Base-by-base conservation (phyloP, 2,329 filamentous ascomycete species). In the Aspergillus sp. region DNA sequence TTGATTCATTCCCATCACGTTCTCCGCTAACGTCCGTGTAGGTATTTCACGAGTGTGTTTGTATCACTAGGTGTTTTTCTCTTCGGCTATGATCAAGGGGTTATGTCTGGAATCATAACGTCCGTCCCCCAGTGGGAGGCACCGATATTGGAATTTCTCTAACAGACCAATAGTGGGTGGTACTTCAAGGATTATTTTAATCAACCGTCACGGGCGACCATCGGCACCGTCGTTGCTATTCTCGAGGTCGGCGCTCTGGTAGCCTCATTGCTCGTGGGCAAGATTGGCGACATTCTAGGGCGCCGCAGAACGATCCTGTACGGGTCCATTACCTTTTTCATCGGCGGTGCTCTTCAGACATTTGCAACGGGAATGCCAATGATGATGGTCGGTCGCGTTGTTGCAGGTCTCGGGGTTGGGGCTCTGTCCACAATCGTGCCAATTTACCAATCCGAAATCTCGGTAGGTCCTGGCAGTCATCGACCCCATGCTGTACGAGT, bases 191-290 rank as follows among this genome's bases (percentile, higher is more conserved):
- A 88, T 56, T 94, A 94, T 60, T 96, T 98, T 63, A 71, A 88
- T 51, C 78, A 96, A 49, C 91, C 91, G 13, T 81, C 84, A 15
- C 75, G 76, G 48, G 85, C 86, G 29, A 78, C 94, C 57, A 80
- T 98, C 37, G 91, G 89, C 38, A 96, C 88, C 16, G 96, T 96
- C 81, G 91, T 98, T 36, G 89, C 91, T 45, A 96, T 98, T 49
- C 74, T 98, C 37, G 89, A 95, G 64, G 69, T 96, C 33, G 91
- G 91, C 38, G 91, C 91, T 24, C 82, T 98, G 41, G 81, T 93
- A 49, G 82, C 89, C 13, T 96, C 89, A 1, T 64, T 98, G 8
- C 60, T 80, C 17, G 86, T 96, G 22, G 91, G 91, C 30, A 79
- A 81, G 41, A 75, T 96, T 36, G 91, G 91, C 45, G 91, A 98